A percentile compares a stretch with the other conserved stretches of the same genome.
Conservation (phyloP, 805 yeast genomes). For the Candida ortonii region DNA sequence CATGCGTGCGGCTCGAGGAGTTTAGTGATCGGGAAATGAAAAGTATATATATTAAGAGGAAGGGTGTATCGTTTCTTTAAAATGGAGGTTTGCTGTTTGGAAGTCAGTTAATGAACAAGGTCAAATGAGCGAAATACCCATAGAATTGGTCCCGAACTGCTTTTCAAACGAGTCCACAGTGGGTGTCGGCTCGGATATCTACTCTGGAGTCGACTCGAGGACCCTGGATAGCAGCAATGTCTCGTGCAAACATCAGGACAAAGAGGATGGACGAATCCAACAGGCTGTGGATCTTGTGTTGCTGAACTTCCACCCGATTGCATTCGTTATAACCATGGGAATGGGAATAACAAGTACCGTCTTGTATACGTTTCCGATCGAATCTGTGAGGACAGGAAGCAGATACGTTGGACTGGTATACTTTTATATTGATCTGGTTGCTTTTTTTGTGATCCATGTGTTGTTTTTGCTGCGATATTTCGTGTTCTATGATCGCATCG, state of each 20-base stretch:
- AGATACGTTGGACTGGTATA: constrained; percentile 51
- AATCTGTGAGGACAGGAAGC: constrained; percentile 34
- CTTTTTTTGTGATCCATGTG: constrained; percentile 42
- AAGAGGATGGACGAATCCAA: constrained; percentile 1
- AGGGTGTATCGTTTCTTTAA: too few species aligned
- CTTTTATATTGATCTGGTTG: constrained; percentile 56
- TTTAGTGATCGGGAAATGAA: constrained; percentile 1
- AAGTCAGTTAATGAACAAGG: too few species aligned
- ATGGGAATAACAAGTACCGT: constrained; percentile 68
- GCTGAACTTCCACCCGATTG: constrained; percentile 46
- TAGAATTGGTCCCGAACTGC: too few species aligned
- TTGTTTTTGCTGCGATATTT: constrained; percentile 42
- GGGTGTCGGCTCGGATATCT: too few species aligned
- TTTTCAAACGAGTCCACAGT: too few species aligned
- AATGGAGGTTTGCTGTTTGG: too few species aligned
- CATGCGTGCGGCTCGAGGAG: constrained; percentile 4
- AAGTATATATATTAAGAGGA: background rate
- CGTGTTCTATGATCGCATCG: constrained; percentile 30
- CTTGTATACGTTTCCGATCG: constrained; percentile 64
- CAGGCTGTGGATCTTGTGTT: constrained; percentile 15
- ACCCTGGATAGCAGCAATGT: too few species aligned
- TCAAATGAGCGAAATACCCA: too few species aligned
- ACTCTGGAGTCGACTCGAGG: too few species aligned
- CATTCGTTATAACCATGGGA: constrained; percentile 83
- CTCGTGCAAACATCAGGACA: background rate